Evolutionary conservation across 1,284 basidiomycete genomes (phyloP), one percentile per base, ranked within the genome.

Genomic region (Cystobasidium slooffiae): DNA sequence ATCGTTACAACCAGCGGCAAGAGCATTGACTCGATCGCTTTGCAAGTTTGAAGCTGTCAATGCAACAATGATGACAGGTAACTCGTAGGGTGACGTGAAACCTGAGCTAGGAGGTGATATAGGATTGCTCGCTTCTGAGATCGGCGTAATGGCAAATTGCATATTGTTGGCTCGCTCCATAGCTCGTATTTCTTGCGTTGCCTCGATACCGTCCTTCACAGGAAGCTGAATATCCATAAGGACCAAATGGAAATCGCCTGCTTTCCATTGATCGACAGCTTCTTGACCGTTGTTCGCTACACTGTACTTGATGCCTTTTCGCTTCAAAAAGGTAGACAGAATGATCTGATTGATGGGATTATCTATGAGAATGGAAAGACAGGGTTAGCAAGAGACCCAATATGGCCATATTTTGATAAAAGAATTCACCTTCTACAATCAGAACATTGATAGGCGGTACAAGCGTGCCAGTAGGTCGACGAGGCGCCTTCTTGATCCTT

Each of bases 181-280:
- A 76, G 89, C 87, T 62, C 97, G 88, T 74, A 99, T 99, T 82
- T 96, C 93, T 80, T 94, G 95, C 0, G 97, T 99, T 2, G 97
- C 97, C 81, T 93, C 89, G 64, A 99, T 97, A 37, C 97, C 97
- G 82, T 97, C 93, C 92, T 98, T 97, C 78, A 98, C 91, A 6
- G 97, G 97, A 87, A 99, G 92, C 84, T 98, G 96, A 76, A 99
- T 98, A 84, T 99, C 97, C 97, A 99, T 99, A 93, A 99, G 84
- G 75, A 99, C 98, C 68, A 99, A 85, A 85, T 99, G 96, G 83
- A 97, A 99, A 55, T 88, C 89, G 10, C 97, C 97, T 9, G 88
- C 91, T 76, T 88, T 88, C 95, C 97, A 99, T 82, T 97, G 97
- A 78, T 94, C 88, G 9, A 99, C 93, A 0, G 97, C 97, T 83